Base-by-base conservation (phyloP, 805 yeast genomes). In the Cyberlindnera nakhonratchasimensis region DNA sequence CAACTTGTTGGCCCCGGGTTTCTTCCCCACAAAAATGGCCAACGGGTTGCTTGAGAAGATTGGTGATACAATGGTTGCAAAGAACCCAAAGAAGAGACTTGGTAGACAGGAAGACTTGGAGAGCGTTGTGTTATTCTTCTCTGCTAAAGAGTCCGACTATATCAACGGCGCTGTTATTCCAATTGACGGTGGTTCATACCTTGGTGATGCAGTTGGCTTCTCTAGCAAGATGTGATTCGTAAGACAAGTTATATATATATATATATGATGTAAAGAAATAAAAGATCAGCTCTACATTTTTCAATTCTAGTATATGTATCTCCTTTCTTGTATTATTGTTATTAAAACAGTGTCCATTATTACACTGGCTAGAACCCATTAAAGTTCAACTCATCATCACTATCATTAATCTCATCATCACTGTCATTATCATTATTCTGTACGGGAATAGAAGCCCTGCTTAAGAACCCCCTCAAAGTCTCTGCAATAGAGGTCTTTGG, bases 21-120 rank as follows among this genome's bases (percentile, higher is more conserved):
- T 81, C 59, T 80, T 83, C 72, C 86, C 86, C 17, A 72, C 83
- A 16, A 83, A 80, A 62, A 82, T 83, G 89, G 72, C 87, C 30
- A 71, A 76, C 46, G 90, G 87, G 0, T 51, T 83, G 35, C 64
- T 84, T 35, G 74, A 67, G 29, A 65, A 62, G 39, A 37, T 54
- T 45, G 79, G 79, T 19, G 79, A 74, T 12, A 23, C 56, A 1
- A 65, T 80, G 69, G 52, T 49, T 12, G 69, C 63, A 23, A 46
- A 57, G 22, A 84, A 82, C 63, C 90, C 90, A 13, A 68, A 80
- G 52, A 66, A 69, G 40, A 71, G 91, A 57, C 66, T 82, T 36
- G 91, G 91, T 5, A 67, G 48, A 36, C 72, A 76, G 47, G 74
- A 73, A 37, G 91, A 83, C 55, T 63, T 83, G 37, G 75, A 75